Base-by-base conservation (phyloP, 2,329 filamentous ascomycete genomes). In the Aspergillus alliaceus region DNA sequence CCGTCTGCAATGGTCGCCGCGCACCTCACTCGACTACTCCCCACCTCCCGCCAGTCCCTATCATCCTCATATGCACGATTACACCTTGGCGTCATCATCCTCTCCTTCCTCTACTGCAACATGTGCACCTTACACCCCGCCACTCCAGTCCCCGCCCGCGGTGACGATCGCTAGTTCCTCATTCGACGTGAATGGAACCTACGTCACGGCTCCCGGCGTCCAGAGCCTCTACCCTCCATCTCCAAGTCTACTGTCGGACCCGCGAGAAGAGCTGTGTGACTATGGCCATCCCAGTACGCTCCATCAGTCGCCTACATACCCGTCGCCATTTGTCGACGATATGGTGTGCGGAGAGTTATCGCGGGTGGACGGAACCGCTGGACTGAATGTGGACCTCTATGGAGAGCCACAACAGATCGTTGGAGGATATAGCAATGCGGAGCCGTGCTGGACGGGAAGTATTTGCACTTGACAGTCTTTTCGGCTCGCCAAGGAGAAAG, bases 1-100 rank as follows among this genome's bases (percentile, higher is more conserved):
- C 34, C 84, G 87, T 63, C 86, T 90, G 79, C 86, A 88, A 48
- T 90, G 86, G 86, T 73, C 73, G 1, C 69, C 73, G 20, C 71
- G 67, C 50, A 63, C 66, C 3, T 75, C 74, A 0, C 63, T 76
- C 29, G 73, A 76, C 47, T 68, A 73, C 57, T 72, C 73, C 5
- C 66, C 75, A 1, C 63, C 67, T 18, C 71, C 75, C 7, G 63
- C 73, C 20, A 77, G 73, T 44, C 69, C 67, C 31, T 73, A 74
- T 52, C 64, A 67, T 52, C n/a, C n/a, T n/a, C 62, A 62, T 53
- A 59, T 64, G 8, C 63, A 72, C n/a, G 69, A 71, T 42, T 72
- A 69, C 46, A 64, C 65, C 32, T 58, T 69, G 53, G 66, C 64
- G 60, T 68, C 74, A 37, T 75, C 71, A 8, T 73, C 74, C 15